Evolutionary conservation across 371 early-diverging fungal genomes (phyloP), one percentile per base, ranked within the genome.

Genomic region (Globomyces sp.): DNA sequence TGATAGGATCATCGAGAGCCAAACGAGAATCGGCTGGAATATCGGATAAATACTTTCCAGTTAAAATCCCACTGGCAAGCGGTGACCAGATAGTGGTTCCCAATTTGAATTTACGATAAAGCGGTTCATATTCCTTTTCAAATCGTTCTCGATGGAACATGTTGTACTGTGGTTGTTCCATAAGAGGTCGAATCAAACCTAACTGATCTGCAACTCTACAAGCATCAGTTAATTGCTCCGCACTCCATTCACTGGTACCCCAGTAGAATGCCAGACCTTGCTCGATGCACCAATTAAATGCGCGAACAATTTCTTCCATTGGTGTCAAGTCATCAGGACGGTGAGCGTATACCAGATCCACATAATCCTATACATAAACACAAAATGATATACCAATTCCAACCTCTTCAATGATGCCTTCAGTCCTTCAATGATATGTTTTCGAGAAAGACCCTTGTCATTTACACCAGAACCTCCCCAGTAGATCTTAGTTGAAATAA

Each of bases 161-260:
- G 74, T 91, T 90, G 77, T 93, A 93, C 75, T 93, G 92, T 8
- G 90, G 87, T 71, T 91, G 90, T 80, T 91, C 86, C 71, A 85
- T 78, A 69, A 74, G 48, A 24, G 66, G 67, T 10, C 83, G 85
- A 52, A 91, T 86, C 44, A 92, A 69, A 11, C 80, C 77, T n/a
- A 92, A 68, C 47, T 80, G 72, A 37, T 85, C 77, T 3, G 92
- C 92, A 10, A 92, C 82, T 43, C 78, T 73, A 62, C 87, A 82
- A 2, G 94, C 94, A 66, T 93, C 91, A 11, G 83, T 80, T 65
- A 93, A 84, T 71, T 91, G 85, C 72, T 89, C 86, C 0, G 90
- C 85, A 34, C 86, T 85, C 94, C 94, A 93, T 79, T 93, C 94
- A 42, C 86, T 86, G 1, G 91, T 90, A n/a, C 90, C 91, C 92